A percentile compares a stretch with the other conserved stretches of the same genome.
Conservation (phyloP, 1,139 yeast genomes). For the Kluyveromyces sp. region DNA sequence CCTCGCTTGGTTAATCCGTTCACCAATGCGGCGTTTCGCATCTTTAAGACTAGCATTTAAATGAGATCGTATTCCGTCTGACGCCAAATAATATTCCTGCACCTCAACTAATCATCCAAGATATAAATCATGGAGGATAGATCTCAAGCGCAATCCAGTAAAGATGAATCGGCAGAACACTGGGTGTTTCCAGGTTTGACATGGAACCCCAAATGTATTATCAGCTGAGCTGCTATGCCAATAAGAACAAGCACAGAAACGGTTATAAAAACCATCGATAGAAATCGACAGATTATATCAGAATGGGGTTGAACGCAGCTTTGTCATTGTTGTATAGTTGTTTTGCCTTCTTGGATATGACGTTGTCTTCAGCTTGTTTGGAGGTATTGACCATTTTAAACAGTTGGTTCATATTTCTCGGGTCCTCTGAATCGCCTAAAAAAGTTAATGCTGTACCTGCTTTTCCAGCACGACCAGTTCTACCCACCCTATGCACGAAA, state of each 20-base stretch:
- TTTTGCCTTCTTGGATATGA: conserved; percentile 15
- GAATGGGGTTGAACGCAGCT: conserved; percentile 11
- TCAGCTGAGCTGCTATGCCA: neutral
- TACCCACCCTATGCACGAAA: conserved; percentile 87
- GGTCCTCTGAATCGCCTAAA: conserved; percentile 51
- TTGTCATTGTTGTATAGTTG: conserved; percentile 16
- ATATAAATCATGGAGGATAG: neutral
- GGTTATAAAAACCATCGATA: neutral
- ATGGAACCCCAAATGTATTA: neutral
- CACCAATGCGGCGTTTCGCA: too few species aligned
- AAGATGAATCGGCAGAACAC: neutral
- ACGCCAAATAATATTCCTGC: too few species aligned
- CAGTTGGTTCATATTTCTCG: conserved; percentile 46
- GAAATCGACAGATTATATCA: conserved; percentile 11
- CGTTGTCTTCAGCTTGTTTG: conserved; percentile 18
- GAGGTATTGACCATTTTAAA: conserved; percentile 19
- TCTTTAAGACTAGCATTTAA: too few species aligned
- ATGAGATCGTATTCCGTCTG: too few species aligned
- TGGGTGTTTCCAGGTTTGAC: conserved; percentile 1
- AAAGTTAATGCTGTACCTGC: conserved; percentile 71
- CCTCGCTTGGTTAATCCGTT: too few species aligned
- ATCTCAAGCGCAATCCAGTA: neutral
- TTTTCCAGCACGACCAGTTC: conserved; percentile 94
- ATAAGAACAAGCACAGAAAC: neutral
- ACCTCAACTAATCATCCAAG: too few species aligned